Base-by-base conservation (phyloP, 1,139 yeast genomes). In the Zygoascus meyerae region DNA sequence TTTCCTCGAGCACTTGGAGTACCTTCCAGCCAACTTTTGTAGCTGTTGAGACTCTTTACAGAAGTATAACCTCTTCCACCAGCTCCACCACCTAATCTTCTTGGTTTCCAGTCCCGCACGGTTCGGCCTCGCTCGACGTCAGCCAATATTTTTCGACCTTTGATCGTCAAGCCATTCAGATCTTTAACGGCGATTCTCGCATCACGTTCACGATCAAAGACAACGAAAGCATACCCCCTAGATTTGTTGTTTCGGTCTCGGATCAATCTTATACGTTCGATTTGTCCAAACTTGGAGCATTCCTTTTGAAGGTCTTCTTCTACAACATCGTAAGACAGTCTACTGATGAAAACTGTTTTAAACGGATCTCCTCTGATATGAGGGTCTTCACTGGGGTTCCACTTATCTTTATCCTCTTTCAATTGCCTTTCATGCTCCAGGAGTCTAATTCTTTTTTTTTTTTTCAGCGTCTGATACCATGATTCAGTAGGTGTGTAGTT, bases 101-200 rank as follows among this genome's bases (percentile, higher is more conserved):
- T 66, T 0, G 98, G 98, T 51, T 75, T 77, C 95, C 96, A 92
- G 53, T 74, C 75, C 50, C 84, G 75, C 11, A 80, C 78, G 0
- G 84, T 68, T 32, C 97, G 68, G 1, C 95, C 95, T 47, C 97
- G 70, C 60, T 89, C 97, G 28, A 82, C 79, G 62, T 92, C 98
- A 1, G 85, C 87, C 17, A 87, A 65, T 3, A 84, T 72, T 5
- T 74, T 69, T 39, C 89, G 68, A 6, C 73, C 77, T 31, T 72
- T 70, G 15, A 81, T 62, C 11, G 62, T 77, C 21, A 78, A 63
- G 0, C 86, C 79, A 29, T 82, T 77, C 32, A 78, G 74, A 34
- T 74, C 80, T 31, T 73, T 69, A n/a, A 75, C 72, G 11, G 94
- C 89, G 1, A 63, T 58, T 50, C 71, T 73, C 52, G 84, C 83